Conservation (phyloP, 805 yeast species). For the Yamadazyma philogaea region DNA sequence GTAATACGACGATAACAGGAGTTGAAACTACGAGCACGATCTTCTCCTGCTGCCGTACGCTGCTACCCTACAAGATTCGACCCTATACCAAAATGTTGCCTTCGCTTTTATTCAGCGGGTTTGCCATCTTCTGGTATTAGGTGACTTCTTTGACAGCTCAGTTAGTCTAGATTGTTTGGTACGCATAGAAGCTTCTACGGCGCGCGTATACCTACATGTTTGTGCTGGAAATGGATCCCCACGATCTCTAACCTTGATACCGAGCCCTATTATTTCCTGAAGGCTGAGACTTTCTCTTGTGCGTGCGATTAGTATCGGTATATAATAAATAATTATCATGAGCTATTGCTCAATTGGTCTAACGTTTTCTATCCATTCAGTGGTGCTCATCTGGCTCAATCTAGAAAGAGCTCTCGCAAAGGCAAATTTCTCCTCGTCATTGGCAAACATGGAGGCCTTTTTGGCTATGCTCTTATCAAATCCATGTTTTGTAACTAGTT, state of each 20-base stretch:
- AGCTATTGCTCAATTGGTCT: slow-evolving; percentile 8
- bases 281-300: no score
- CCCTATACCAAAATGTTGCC: no score
- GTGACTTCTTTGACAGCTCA: no score
- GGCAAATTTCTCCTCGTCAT: slow-evolving; percentile 95
- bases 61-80: no score
- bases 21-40: not conserved
- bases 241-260: no score
- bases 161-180: no score
- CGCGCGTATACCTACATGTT: not conserved
- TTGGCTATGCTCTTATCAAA: slow-evolving; percentile 69
- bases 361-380: slow-evolving; percentile 76
- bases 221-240: no score
- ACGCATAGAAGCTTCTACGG: not conserved
- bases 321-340: no score
- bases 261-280: no score
- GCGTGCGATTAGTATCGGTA: not conserved
- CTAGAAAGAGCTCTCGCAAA: slow-evolving; percentile 93
- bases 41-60: no score
- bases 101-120: no score
- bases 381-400: slow-evolving; percentile 88
- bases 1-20: not conserved
- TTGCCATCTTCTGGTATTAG: no score
- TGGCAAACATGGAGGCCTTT: slow-evolving; percentile 72
- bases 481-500: slow-evolving; percentile 70